These are phyloP conservation scores for Allomyces macrogynus DNA, from an alignment of 192 early-diverging fungal species.

Conservation along the genomic window DNA sequence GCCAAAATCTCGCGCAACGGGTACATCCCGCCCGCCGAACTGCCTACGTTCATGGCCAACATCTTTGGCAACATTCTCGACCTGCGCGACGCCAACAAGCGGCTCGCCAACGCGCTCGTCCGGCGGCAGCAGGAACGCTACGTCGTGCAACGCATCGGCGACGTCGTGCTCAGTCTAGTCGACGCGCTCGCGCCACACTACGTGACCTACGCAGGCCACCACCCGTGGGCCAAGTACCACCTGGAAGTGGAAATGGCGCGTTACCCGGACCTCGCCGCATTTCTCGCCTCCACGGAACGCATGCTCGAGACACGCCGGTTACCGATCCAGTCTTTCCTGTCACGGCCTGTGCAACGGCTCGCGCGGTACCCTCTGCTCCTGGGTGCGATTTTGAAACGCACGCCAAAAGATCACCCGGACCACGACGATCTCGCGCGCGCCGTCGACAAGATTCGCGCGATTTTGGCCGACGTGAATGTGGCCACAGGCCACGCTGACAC, in stretches of 20 bases:
- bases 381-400: conserved; percentile 57
- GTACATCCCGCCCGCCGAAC: conserved; percentile 39
- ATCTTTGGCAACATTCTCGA: conserved; percentile 63
- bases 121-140: conserved; percentile 39
- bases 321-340: conserved; percentile 53
- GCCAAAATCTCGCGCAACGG: conserved; percentile 26
- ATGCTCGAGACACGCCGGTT: conserved; percentile 1
- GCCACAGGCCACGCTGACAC: conserved; percentile 82
- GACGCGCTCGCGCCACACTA: conserved; percentile 53
- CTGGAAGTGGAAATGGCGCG: conserved; percentile 57
- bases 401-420: conserved; percentile 65
- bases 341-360: conserved; percentile 67
- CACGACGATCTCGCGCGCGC: conserved; percentile 46
- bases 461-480: conserved; percentile 57
- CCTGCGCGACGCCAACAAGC: conserved; percentile 38
- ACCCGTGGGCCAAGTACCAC: conserved; percentile 57
- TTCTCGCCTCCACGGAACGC: conserved; percentile 38
- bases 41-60: conserved; percentile 47
- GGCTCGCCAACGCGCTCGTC: conserved; percentile 34
- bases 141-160: conserved; percentile 67
- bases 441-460: conserved; percentile 44
- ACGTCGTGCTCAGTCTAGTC: conserved; percentile 51
- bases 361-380: conserved; percentile 72
- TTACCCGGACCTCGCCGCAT: conserved; percentile 45
- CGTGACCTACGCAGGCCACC: conserved; percentile 68